A percentile compares a stretch with the other conserved stretches of the same genome.
Evolutionary conservation across 2,329 filamentous ascomycete species (phyloP).

Genomic region (Xylariaceae sp.): DNA sequence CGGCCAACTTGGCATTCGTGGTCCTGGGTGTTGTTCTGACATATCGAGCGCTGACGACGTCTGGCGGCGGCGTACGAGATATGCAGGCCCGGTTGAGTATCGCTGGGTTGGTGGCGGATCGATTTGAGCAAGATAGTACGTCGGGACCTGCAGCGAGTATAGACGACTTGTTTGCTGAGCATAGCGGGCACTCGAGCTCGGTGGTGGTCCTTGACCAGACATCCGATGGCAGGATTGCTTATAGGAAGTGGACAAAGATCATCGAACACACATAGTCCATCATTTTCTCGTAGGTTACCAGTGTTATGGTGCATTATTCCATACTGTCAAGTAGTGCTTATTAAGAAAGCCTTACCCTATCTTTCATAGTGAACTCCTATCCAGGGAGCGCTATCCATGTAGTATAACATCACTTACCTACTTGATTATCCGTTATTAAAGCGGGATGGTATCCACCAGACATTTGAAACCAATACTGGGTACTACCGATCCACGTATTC

Average conservation of each 20-base stretch:
- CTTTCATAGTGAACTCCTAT: no score
- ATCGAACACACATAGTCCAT: neutral
- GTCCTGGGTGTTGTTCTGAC: neutral
- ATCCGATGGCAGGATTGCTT: neutral
- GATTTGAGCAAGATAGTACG: neutral
- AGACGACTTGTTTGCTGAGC: neutral
- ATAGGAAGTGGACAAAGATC: neutral
- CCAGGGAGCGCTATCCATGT: no score
- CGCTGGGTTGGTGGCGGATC: neutral
- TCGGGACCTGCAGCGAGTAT: neutral
- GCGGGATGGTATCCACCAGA: no score
- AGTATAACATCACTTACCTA: no score
- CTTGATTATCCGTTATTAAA: no score
- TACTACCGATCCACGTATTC: no score
- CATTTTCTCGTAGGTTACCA: no score
- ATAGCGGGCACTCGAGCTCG: neutral
- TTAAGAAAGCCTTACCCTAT: no score
- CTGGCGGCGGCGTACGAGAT: neutral
- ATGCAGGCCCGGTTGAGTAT: neutral
- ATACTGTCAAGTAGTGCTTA: no score
- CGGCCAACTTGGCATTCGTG: neutral
- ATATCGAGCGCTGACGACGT: neutral
- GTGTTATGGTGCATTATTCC: no score
- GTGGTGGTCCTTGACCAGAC: neutral
- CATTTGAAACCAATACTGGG: no score